Evolutionary conservation across 352 stramenopile species (phyloP), one percentile per base, ranked within the genome.

Genomic region (Phytophthora litchii): DNA sequence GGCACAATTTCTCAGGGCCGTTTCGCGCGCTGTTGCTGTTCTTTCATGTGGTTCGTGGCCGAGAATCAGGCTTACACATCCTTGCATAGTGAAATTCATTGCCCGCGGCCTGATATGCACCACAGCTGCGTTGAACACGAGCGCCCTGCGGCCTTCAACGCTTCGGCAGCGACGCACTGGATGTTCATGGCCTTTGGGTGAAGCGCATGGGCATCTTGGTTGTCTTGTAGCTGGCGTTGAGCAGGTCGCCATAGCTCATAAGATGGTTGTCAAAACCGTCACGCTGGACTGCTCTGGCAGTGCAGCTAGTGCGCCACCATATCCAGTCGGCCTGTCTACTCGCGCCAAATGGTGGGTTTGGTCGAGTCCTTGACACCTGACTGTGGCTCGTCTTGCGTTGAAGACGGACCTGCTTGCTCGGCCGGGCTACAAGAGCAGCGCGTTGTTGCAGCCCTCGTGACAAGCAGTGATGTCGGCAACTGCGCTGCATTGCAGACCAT

Each of bases 251-350:
- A 34, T 7, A 11, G 23, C 10, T 34, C 29, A 12, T 34, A 12
- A 62, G 43, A 54, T 17, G 27, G 31, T 5, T 31, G 25, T 38
- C 23, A 44, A 17, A 55, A 45, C 35, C 38, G 35, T 27, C 21
- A 40, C 23, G 48, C 35, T 36, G 35, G 11, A 21, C 29, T 12
- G 29, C 29, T 34, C 7, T 34, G 29, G 29, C 10, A 34, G 29
- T 16, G 51, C 13, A 42, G 46, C 47, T 37, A 45, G 3, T 25
- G 14, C 29, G 29, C 29, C 29, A 34, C 32, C 16, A 45, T 60
- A 65, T 45, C 56, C 56, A 44, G 27, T 65, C 40, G 56, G 32
- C 48, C 56, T 65, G 56, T 65, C 56, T 60, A 54, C 46, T 27
- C 36, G 21, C 41, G 13, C 27, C 37, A 17, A 49, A 48, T 52